Base-by-base conservation (phyloP, 345 rosid genomes). In the Rhodamnia rubescens region DNA sequence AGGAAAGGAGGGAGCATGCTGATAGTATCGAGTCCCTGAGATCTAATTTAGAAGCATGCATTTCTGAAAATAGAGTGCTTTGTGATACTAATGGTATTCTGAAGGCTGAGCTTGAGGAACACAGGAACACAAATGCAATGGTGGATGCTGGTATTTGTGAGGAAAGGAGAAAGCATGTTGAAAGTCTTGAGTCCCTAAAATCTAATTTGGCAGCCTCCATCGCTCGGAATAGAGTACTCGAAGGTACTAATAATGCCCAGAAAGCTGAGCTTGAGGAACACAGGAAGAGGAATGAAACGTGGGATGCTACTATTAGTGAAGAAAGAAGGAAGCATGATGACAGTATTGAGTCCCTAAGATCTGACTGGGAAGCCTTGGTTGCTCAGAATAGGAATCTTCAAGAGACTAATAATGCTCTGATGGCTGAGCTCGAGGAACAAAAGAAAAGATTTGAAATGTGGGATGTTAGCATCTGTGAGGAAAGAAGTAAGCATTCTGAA, bases 251-350 rank as follows among this genome's bases (percentile, higher is more conserved):
- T 49, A 58, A 58, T 58, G 42, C 57, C 52, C 82, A 81, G 18
- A 80, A 56, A 26, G 61, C 85, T 57, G 86, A 87, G 86, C 84
- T 87, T 18, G 69, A 87, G 81, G 88, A 83, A 44, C 51, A 87
- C 26, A 22, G 83, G 50, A 84, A 80, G 49, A 36, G 16, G 55
- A 80, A 36, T 57, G 84, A 81, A 32, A 29, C 55, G 54, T 12
- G 64, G 84, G 92, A 87, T 82, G 86, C 80, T 86, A 84, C 85
- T 83, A 51, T 64, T 85, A 69, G 56, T 86, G 93, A 94, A 91
- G 98, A 94, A 90, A 94, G 92, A 91, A 86, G 81, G 47, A 82
- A 81, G 82, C 26, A 89, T 84, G 84, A 44, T 52, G 42, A 69
- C 15, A 61, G 58, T 40, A 83, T 87, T 18, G 81, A 84, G n/a